Evolutionary conservation across 2,329 filamentous ascomycete species (phyloP).

Genomic region (Colletotrichum musicola): DNA sequence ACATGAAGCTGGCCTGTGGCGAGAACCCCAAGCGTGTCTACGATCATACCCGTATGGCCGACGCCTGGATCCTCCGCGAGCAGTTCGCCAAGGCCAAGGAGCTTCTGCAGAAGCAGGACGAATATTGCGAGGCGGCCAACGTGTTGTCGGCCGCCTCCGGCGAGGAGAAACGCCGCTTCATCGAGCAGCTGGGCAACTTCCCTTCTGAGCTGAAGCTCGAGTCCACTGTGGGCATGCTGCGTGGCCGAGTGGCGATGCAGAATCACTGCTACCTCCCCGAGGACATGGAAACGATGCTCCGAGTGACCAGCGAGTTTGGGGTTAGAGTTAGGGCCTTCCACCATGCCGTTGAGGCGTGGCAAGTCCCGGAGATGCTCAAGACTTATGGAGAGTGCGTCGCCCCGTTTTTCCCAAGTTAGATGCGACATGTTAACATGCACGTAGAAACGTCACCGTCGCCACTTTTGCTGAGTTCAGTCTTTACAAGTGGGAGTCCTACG

Average conservation of each 20-base stretch:
- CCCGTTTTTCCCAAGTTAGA: slow-evolving; percentile 28
- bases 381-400: slow-evolving; percentile 46
- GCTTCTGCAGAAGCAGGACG: slow-evolving; percentile 52
- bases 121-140: slow-evolving; percentile 43
- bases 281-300: slow-evolving; percentile 58
- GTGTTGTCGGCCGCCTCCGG: slow-evolving; percentile 38
- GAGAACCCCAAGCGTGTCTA: slow-evolving; percentile 58
- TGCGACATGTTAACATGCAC: slow-evolving; percentile 20
- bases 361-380: slow-evolving; percentile 55
- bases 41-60: slow-evolving; percentile 54
- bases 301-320: slow-evolving; percentile 57
- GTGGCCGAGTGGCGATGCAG: slow-evolving; percentile 56
- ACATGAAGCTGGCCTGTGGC: slow-evolving; percentile 61
- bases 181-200: slow-evolving; percentile 39
- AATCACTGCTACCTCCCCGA: slow-evolving; percentile 60
- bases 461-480: slow-evolving; percentile 57
- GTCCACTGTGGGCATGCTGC: slow-evolving; percentile 54
- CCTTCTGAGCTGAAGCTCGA: slow-evolving; percentile 55
- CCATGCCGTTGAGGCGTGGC: slow-evolving; percentile 55
- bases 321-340: slow-evolving; percentile 56
- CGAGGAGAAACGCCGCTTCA: slow-evolving; percentile 42
- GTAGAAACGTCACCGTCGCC: slow-evolving; percentile 55
- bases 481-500: slow-evolving; percentile 58
- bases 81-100: slow-evolving; percentile 54
- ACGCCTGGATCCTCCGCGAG: slow-evolving; percentile 54